phyloP scores from a whole-genome alignment of 2,329 filamentous ascomycete species.

The Diplodia seriata region DNA sequence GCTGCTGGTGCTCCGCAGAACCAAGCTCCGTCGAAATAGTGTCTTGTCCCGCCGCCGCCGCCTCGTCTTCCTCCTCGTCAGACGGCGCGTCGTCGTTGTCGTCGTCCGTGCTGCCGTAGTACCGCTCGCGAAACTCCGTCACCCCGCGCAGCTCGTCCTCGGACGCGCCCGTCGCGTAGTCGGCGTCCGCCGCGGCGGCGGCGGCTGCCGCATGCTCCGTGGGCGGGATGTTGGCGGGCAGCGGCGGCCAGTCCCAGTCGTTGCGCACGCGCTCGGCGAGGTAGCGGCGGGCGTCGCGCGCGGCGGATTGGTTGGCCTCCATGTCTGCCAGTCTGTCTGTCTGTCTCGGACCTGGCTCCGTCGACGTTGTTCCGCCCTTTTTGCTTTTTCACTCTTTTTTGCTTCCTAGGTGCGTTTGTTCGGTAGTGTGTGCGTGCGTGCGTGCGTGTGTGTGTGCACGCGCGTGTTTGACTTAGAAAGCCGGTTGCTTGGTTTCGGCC shows the following conservation, averaged over 20 bases:
- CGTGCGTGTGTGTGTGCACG: no score
- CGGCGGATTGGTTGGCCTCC: slow-evolving; percentile 48
- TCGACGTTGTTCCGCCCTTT: background rate
- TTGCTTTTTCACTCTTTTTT: background rate
- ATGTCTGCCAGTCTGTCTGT: background rate
- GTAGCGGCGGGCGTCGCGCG: slow-evolving; percentile 51
- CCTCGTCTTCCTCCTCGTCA: slow-evolving; percentile 33
- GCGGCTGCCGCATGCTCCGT: slow-evolving; percentile 26
- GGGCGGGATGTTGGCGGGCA: slow-evolving; percentile 4
- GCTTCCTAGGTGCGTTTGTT: no score
- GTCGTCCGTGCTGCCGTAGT: slow-evolving; percentile 46
- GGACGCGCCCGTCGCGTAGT: slow-evolving; percentile 35
- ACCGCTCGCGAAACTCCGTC: slow-evolving; percentile 52
- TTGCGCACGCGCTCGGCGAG: slow-evolving; percentile 52
- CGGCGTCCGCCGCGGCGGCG: slow-evolving; percentile 39
- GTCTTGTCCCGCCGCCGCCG: background rate
- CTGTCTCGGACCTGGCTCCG: background rate
- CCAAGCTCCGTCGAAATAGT: no score
- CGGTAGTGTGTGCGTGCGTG: no score
- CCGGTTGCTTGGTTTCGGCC: background rate
- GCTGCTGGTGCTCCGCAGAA: slow-evolving; percentile 26
- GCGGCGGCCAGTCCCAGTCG: slow-evolving; percentile 54
- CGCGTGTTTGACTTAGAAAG: background rate
- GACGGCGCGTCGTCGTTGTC: slow-evolving; percentile 40
- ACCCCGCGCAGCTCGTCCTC: slow-evolving; percentile 45